These are phyloP conservation scores for Fusarium sp. DNA, from an alignment of 2,329 filamentous ascomycete species.

Conservation along the genomic window DNA sequence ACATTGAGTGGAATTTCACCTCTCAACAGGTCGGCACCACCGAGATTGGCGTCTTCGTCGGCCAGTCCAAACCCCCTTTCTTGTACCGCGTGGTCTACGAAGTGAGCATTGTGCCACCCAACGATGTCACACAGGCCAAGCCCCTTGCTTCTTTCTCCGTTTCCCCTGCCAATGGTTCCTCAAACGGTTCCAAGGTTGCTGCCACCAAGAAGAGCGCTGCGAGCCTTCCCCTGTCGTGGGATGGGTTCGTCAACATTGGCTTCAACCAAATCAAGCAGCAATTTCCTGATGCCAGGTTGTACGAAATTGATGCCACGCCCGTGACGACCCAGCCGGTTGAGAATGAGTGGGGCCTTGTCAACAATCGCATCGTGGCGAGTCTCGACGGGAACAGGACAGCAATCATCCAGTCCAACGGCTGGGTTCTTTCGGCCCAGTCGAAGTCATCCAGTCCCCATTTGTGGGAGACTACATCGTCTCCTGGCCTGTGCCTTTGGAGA, in stretches of 20 bases:
- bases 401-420: slow-evolving; percentile 23
- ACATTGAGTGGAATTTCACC: slow-evolving; percentile 19
- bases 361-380: slow-evolving; percentile 19
- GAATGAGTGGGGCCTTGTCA: slow-evolving; percentile 27
- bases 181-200: background rate
- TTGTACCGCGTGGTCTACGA: slow-evolving; percentile 49
- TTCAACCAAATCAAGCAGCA: slow-evolving; percentile 17
- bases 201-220: background rate
- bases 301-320: slow-evolving; percentile 23
- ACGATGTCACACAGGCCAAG: background rate
- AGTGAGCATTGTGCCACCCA: background rate
- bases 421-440: slow-evolving; percentile 15
- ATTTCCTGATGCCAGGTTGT: slow-evolving; percentile 13
- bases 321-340: slow-evolving; percentile 2
- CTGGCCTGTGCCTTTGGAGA: slow-evolving; percentile 20
- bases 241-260: slow-evolving; percentile 24
- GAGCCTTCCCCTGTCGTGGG: slow-evolving; percentile 18
- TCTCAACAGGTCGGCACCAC: slow-evolving; percentile 10
- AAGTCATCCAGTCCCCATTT: slow-evolving; percentile 14
- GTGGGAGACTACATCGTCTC: slow-evolving; percentile 1
- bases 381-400: slow-evolving; percentile 19
- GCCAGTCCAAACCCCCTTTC: slow-evolving; percentile 53
- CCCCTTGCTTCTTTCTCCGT: slow-evolving; percentile 3
- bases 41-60: slow-evolving; percentile 45
- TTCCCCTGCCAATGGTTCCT: background rate